These are phyloP conservation scores for Avena insularis DNA, from an alignment of 176 grass and related monocot species.

Conservation along the genomic window DNA sequence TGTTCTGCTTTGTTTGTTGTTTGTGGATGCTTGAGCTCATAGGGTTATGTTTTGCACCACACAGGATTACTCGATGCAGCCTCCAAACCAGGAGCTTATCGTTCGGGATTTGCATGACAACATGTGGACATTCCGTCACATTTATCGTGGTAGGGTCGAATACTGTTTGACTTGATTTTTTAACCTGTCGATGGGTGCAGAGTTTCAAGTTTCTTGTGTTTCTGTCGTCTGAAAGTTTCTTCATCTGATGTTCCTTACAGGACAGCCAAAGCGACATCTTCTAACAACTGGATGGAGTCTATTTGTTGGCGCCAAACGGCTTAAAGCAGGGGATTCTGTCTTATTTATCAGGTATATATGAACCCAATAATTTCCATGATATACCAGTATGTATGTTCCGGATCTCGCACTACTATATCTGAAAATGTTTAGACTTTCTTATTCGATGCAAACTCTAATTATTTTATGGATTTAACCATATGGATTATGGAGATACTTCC, in stretches of 20 bases:
- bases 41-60: constrained; percentile 28
- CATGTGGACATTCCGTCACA: constrained; percentile 98
- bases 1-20: neutral
- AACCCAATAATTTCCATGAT: neutral
- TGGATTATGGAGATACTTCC: neutral
- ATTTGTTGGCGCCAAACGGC: constrained; percentile 93
- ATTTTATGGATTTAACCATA: neutral
- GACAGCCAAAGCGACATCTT: constrained; percentile 96
- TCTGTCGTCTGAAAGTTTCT: neutral
- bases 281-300: constrained; percentile 99
- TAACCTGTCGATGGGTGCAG: constrained; percentile 26
- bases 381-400: neutral
- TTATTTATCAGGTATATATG: constrained; percentile 92
- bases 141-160: constrained; percentile 90
- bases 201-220: constrained; percentile 1
- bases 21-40: constrained; percentile 20
- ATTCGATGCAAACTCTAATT: neutral
- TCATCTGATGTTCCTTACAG: constrained; percentile 52
- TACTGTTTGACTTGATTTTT: constrained; percentile 35
- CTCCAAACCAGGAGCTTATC: constrained; percentile 92
- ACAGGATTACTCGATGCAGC: constrained; percentile 96
- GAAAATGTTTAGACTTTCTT: neutral
- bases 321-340: constrained; percentile 94
- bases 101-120: constrained; percentile 97
- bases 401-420: neutral